Base-by-base conservation (phyloP, 306 rosid species). In the Mimosa pudica region DNA sequence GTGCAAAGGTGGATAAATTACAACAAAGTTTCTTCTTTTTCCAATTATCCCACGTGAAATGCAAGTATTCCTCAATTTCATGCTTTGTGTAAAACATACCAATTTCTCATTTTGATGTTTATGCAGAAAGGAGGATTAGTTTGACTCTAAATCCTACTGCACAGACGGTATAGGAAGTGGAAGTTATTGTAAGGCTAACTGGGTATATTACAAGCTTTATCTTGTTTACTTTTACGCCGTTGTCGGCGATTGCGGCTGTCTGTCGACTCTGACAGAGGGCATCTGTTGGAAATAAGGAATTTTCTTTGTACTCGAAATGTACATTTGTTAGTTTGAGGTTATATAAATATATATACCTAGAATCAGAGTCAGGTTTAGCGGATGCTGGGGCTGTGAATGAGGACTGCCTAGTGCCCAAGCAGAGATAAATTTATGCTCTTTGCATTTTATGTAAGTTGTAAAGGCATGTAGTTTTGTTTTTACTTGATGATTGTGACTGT, bases 61-160 rank as follows among this genome's bases (percentile, higher is more conserved):
- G 30, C 30, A 24, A 24, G 30, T 24, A 24, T 24, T 24, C 30
- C 30, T 24, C 30, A 24, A 24, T 24, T 24, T 24, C 30, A 24
- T 42, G 58, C 71, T 63, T 81, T 35, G n/a, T 77, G 16, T 9
- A 67, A 67, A 46, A 71, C 74, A 44, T 2, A 16, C 20, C 32
- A 16, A 63, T n/a, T 64, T 70, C 41, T 70, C 16, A 45, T 55
- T 61, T 66, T 17, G 54, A 82, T 62, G 24, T 20, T 46, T 24
- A 24, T 90, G 89, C 94, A 92, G 98, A 94, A 89, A 91, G 97
- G 97, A 94, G 97, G 90, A 92, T 92, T 69, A 91, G 92, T 32
- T 92, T 92, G 87, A 85, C 91, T 87, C 87, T 82, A 16, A 88
- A 91, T 86, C 93, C 93, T 75, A 89, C 92, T 75, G 89, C 92